Base-by-base conservation (phyloP, 2,329 filamentous ascomycete genomes). In the Botrytis pseudocinerea region DNA sequence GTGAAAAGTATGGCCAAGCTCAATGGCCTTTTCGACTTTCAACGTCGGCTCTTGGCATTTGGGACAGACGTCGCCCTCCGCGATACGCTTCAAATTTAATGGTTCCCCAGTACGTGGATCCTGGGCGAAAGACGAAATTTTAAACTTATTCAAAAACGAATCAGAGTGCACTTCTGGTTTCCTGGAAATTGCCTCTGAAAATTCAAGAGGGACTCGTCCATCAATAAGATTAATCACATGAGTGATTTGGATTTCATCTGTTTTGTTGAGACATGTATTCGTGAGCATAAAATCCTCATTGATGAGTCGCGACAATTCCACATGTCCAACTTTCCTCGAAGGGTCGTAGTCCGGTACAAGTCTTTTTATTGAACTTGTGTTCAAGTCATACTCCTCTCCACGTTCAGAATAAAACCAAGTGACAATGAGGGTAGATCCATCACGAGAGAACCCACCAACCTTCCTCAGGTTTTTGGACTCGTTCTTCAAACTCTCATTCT, bases 1-100 rank as follows among this genome's bases (percentile, higher is more conserved):
- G 81, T 97, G 91, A 83, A 99, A 99, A 0, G 96, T 98, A 82
- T 99, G 96, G 0, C 94, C 96, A 25, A 98, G 87, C 82, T 99
- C 96, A 68, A 98, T 91, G 12, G 94, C 93, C 75, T 88, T 91
- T 73, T 92, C 87, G 4, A 92, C 85, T 61, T 85, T 85, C 35
- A 98, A 84, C 2, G 82, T 84, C 0, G 92, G 92, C 0, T 85
- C 79, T 0, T 83, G 79, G 80, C 96, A 99, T 57, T 86, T 85
- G 0, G 93, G 89, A 78, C 96, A 99, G 18, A 82, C 78, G 79
- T 97, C 93, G 20, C 92, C 93, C 61, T 90, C 83, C 65, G 84
- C 84, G 28, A 92, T 88, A 73, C 88, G 87, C 12, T 94, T 84
- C 14, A 97, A 82, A 76, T 92, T 90, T 54, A 93, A 82, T 0